phyloP scores from a whole-genome alignment of 2,329 filamentous ascomycete species.

The Zasmidium angulare region DNA sequence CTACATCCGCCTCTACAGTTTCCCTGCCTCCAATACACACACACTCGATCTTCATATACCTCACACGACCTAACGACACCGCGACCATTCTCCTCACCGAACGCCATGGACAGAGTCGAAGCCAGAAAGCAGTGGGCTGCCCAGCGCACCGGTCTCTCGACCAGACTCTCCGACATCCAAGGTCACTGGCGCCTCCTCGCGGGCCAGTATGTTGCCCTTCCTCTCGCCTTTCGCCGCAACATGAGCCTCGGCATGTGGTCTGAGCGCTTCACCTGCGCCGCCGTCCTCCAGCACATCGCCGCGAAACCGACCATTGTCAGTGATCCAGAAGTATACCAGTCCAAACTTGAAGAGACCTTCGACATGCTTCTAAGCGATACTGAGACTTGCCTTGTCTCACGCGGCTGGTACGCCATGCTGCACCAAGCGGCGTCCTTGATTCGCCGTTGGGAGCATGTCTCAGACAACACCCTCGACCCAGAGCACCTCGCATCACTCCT shows the following conservation, averaged over 20 bases:
- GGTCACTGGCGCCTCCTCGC: neutral
- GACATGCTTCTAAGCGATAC: neutral
- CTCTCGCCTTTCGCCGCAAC: neutral
- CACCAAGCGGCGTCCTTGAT: neutral
- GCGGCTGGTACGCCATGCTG: neutral
- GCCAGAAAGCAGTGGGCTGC: too few species aligned
- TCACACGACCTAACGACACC: too few species aligned
- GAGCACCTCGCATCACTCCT: neutral
- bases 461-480: neutral
- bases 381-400: neutral
- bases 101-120: too few species aligned
- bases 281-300: neutral
- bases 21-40: too few species aligned
- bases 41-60: too few species aligned
- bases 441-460: neutral
- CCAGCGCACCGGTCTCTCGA: too few species aligned
- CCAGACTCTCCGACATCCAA: neutral
- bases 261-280: neutral
- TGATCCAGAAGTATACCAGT: neutral
- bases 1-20: too few species aligned
- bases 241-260: neutral
- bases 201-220: neutral
- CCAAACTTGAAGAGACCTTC: neutral
- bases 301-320: neutral
- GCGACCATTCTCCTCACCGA: too few species aligned